Evolutionary conservation across 2,329 filamentous ascomycete genomes (phyloP), one percentile per base, ranked within the genome.

Genomic region (Ophiostoma sp.): DNA sequence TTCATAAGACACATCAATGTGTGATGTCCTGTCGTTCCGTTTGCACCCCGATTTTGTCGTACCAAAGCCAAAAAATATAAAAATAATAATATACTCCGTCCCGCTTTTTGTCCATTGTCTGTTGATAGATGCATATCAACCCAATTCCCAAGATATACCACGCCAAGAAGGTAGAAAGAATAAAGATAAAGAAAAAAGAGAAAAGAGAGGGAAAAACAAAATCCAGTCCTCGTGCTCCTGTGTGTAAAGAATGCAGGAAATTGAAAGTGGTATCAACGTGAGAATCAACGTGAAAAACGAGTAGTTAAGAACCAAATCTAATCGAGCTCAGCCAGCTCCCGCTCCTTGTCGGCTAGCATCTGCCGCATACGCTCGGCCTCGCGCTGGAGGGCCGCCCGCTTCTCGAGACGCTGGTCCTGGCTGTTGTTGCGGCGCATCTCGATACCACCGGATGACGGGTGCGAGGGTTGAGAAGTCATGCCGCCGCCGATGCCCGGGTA

Each of bases 321-420:
- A 5, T 75, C 72, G 0, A 84, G 75, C 68, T 82, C 82, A 4
- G 90, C 90, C 73, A 95, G 83, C 78, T 95, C 92, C 64, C 89
- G 86, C 81, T 95, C 92, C 78, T 94, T 95, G 15, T 89, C 91
- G 11, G 89, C 86, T 39, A 95, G 84, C 80, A 92, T 85, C 80
- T 91, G 89, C 50, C 92, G 87, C 90, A 96, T 96, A 70, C 86
- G 85, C 78, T 95, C 92, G 0, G 92, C 90, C 80, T 97, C 93
- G 31, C 89, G 86, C 79, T 91, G 87, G 68, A 97, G 82, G 66
- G 90, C 87, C 9, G 88, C 88, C 68, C 91, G 86, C 72, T 90
- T 87, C 76, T 92, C 91, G 3, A 87, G 85, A 0, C 73, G 72
- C 5, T n/a, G 42, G 15, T 22, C 61, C 1, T 48, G 19, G 85